Percentiles rank a stretch among this genome's conserved stretches.
Conservation (phyloP, 140 eudicot genomes). For the Stevia rebaudiana region DNA sequence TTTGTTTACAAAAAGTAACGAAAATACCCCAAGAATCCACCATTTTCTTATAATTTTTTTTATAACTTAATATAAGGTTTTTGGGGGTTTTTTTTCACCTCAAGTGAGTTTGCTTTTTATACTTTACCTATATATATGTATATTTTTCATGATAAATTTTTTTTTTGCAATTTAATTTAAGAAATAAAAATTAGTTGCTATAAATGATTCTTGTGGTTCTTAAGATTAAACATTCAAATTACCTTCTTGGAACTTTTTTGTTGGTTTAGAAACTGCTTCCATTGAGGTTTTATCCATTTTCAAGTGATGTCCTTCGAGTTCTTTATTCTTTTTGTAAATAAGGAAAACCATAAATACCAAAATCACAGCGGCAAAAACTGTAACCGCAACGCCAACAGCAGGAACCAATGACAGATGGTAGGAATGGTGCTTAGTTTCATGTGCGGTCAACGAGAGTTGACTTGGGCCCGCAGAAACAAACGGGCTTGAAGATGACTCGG, state of each 20-base stretch:
- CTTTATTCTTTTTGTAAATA: constrained; percentile 58
- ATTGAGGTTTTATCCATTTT: constrained; percentile 32
- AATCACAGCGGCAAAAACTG: constrained; percentile 45
- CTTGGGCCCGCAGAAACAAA: constrained; percentile 60
- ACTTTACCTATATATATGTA: too few relatives aligned
- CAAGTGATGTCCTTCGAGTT: constrained; percentile 43
- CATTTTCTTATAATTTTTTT: too few relatives aligned
- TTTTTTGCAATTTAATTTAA: too few relatives aligned
- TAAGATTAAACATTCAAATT: neutral
- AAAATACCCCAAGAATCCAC: too few relatives aligned
- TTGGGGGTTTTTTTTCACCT: too few relatives aligned
- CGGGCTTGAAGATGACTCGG: constrained; percentile 58
- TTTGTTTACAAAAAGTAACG: too few relatives aligned
- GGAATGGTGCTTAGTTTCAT: constrained; percentile 38
- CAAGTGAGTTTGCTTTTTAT: too few relatives aligned
- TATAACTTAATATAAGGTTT: too few relatives aligned
- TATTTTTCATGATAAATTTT: too few relatives aligned
- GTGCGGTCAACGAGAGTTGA: constrained; percentile 44
- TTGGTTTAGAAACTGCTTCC: constrained; percentile 44
- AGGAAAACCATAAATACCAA: constrained; percentile 55
- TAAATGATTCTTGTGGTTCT: too few relatives aligned
- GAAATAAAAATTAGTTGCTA: too few relatives aligned
- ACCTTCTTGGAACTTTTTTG: constrained; percentile 69
- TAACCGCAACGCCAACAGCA: constrained; percentile 62
- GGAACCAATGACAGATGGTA: constrained; percentile 61